Evolutionary conservation across 1,284 basidiomycete genomes (phyloP).

Genomic region (Microbotryum saponariae): DNA sequence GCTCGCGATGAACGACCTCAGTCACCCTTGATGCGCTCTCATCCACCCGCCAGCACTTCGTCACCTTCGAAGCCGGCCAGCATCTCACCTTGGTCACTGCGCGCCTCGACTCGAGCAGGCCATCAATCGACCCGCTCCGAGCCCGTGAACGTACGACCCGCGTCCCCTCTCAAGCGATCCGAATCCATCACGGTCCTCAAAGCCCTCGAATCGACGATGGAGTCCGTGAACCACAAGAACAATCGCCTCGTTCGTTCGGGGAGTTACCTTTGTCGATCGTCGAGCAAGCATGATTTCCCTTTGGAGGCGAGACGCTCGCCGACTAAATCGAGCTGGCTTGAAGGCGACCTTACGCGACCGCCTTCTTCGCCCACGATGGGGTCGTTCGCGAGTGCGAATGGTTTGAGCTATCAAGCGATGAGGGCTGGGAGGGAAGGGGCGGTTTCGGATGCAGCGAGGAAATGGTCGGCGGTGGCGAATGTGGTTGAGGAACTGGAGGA

Average conservation of each 20-base stretch:
- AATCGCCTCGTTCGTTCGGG: background rate
- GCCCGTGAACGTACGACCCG: too few relatives aligned
- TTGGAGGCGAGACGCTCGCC: background rate
- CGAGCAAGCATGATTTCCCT: background rate
- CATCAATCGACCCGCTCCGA: background rate
- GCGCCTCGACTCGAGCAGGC: background rate
- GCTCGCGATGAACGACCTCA: too few relatives aligned
- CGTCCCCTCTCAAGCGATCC: too few relatives aligned
- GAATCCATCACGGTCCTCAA: too few relatives aligned
- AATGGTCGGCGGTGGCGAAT: too few relatives aligned
- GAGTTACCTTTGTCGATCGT: background rate
- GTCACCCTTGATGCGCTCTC: too few relatives aligned
- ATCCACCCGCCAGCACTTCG: too few relatives aligned
- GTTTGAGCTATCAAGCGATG: background rate
- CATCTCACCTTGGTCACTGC: background rate
- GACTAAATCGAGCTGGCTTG: background rate
- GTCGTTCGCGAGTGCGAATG: background rate
- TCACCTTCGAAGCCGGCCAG: background rate
- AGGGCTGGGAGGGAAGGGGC: constrained; percentile 1
- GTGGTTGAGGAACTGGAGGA: too few relatives aligned
- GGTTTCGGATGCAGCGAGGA: background rate
- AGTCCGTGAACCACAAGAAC: background rate
- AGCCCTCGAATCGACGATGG: too few relatives aligned
- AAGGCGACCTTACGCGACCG: background rate
- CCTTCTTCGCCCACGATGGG: background rate